Evolutionary conservation across 257 asterid species (phyloP).

Genomic region (Euphrasia confusa): DNA sequence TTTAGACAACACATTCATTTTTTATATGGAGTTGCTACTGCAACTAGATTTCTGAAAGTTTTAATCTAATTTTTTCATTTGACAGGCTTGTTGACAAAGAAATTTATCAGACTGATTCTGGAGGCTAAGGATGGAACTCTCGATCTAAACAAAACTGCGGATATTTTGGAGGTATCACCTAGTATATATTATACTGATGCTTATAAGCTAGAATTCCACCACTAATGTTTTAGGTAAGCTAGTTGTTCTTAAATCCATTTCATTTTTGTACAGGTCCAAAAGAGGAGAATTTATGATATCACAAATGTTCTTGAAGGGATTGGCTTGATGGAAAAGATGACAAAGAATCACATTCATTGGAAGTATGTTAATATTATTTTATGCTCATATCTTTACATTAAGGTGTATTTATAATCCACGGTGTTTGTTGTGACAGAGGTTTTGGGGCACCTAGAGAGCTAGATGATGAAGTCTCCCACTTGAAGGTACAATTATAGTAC

Average conservation of each 20-base stretch:
- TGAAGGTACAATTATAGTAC: constrained; percentile 48
- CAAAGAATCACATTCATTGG: constrained; percentile 75
- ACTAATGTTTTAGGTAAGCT: neutral
- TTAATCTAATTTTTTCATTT: neutral
- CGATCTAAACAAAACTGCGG: constrained; percentile 72
- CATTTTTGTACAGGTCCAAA: constrained; percentile 55
- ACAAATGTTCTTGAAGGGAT: constrained; percentile 93
- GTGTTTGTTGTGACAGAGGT: constrained; percentile 44
- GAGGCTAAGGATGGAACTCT: constrained; percentile 60
- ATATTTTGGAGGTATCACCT: constrained; percentile 46
- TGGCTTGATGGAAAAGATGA: constrained; percentile 64
- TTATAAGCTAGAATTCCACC: constrained; percentile 5
- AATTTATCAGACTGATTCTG: constrained; percentile 53
- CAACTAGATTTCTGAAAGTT: constrained; percentile 9
- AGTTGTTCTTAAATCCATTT: neutral
- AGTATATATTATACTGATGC: neutral
- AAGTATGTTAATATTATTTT: constrained; percentile 35
- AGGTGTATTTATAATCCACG: constrained; percentile 26
- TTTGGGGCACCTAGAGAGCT: constrained; percentile 31
- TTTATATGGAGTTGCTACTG: constrained; percentile 3
- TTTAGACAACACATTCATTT: constrained; percentile 11
- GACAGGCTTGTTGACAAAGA: constrained; percentile 76
- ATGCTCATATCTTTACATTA: constrained; percentile 11
- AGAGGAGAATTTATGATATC: constrained; percentile 85
- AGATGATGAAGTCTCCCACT: constrained; percentile 32